Percentiles rank a stretch among this genome's conserved stretches.
phyloP scores from a whole-genome alignment of 495 filamentous ascomycete species.

The Penicillium psychrofluorescens region DNA sequence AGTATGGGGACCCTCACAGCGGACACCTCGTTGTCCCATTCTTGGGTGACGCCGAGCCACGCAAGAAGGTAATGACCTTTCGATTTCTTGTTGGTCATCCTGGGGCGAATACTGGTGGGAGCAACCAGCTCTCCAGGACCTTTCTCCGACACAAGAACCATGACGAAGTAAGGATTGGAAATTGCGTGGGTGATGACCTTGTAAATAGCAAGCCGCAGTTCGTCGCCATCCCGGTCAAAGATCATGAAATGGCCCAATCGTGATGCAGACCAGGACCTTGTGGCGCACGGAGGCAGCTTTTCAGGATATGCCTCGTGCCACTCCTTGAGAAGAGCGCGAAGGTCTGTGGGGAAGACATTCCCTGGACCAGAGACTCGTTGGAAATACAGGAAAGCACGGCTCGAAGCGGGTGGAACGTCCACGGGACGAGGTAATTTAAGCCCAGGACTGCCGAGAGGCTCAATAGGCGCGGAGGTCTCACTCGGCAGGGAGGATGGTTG shows the following conservation, averaged over 20 bases:
- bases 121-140: neutral
- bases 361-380: too few relatives aligned
- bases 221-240: slow-evolving; percentile 10
- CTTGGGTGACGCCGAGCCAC: neutral
- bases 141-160: neutral
- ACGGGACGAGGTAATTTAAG: too few relatives aligned
- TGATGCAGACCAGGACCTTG: neutral
- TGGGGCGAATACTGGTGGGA: neutral
- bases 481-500: too few relatives aligned
- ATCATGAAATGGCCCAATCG: slow-evolving; percentile 2
- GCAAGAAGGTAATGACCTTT: neutral
- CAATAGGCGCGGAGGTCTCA: too few relatives aligned
- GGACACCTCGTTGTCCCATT: neutral
- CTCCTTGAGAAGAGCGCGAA: neutral
- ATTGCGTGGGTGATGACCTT: neutral
- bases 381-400: too few relatives aligned
- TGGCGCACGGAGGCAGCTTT: neutral
- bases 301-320: neutral
- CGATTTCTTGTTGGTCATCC: neutral
- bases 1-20: neutral
- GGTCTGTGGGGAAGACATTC: too few relatives aligned
- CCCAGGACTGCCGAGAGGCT: too few relatives aligned
- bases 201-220: slow-evolving; percentile 5
- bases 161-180: neutral
- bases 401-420: too few relatives aligned